Percentiles rank a stretch among this genome's conserved stretches.
Evolutionary conservation across 108 stramenopile genomes (phyloP).

Genomic region (Fistulifera pelliculosa): DNA sequence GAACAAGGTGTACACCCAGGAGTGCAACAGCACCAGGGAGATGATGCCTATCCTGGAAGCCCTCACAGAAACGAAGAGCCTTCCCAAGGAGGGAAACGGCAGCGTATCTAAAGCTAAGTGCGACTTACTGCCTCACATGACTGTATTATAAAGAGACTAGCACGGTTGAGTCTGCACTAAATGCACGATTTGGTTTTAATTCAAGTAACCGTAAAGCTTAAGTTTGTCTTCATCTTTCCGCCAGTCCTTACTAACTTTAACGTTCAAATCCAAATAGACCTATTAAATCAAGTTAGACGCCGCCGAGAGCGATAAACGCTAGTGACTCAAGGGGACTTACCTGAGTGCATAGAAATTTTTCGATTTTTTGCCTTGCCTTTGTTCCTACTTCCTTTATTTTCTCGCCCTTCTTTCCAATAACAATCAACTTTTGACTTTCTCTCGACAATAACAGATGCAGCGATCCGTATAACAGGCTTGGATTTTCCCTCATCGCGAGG

Average conservation of each 20-base stretch:
- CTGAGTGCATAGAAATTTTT: constrained; percentile 53
- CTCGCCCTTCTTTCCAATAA: constrained; percentile 82
- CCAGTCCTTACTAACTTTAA: constrained; percentile 95
- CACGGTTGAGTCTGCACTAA: too few relatives aligned
- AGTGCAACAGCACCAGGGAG: too few relatives aligned
- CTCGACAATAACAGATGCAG: constrained; percentile 81
- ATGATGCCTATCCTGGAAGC: too few relatives aligned
- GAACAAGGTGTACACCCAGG: too few relatives aligned
- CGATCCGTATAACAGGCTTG: constrained; percentile 48
- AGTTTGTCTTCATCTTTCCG: constrained; percentile 71
- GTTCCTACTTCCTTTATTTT: constrained; percentile 84
- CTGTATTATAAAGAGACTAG: too few relatives aligned
- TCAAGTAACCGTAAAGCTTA: constrained; percentile 76
- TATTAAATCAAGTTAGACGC: constrained; percentile 11
- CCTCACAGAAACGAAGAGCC: too few relatives aligned
- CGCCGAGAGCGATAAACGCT: not conserved
- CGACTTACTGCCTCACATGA: not conserved
- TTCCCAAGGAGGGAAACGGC: too few relatives aligned
- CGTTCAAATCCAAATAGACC: constrained; percentile 75
- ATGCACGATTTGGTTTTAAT: not conserved
- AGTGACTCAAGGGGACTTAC: too few relatives aligned
- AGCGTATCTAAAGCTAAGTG: too few relatives aligned
- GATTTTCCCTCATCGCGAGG: constrained; percentile 23
- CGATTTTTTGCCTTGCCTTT: constrained; percentile 63
- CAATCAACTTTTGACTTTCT: constrained; percentile 88